Conservation (phyloP, 1,139 yeast genomes). For the Geotrichum macrosporum region DNA sequence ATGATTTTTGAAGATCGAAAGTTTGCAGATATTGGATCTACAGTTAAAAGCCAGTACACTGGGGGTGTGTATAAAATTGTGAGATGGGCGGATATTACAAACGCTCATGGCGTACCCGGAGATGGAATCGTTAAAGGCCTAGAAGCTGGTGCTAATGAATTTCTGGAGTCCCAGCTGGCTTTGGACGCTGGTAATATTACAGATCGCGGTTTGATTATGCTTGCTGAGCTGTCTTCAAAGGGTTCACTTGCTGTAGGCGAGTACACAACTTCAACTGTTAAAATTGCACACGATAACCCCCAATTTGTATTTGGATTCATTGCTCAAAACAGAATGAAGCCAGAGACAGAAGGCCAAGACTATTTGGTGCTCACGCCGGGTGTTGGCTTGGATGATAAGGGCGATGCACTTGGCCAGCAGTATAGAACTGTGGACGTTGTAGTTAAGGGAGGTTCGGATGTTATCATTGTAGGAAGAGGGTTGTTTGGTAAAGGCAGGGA, state of each 20-base stretch:
- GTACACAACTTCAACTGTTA: constrained; percentile 80
- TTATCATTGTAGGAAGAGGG: constrained; percentile 96
- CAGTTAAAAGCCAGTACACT: constrained; percentile 88
- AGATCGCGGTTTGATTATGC: constrained; percentile 78
- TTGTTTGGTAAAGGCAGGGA: constrained; percentile 94
- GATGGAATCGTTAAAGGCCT: constrained; percentile 87
- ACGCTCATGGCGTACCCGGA: constrained; percentile 97
- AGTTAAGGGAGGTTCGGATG: constrained; percentile 75
- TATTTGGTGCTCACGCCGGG: constrained; percentile 98
- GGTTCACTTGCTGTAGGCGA: constrained; percentile 93
- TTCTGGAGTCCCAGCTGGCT: constrained; percentile 43
- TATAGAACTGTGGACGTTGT: constrained; percentile 90
- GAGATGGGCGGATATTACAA: constrained; percentile 93
- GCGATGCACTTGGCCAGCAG: constrained; percentile 96
- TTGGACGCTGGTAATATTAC: constrained; percentile 24
- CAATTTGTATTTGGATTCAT: constrained; percentile 95
- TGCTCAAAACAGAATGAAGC: constrained; percentile 88
- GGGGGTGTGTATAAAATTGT: constrained; percentile 89
- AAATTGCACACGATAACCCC: constrained; percentile 79
- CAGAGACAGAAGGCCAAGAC: constrained; percentile 63
- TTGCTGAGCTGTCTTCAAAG: constrained; percentile 90
- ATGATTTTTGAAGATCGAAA: constrained; percentile 93
- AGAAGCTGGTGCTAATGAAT: constrained; percentile 72
- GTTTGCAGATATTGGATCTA: constrained; percentile 98
- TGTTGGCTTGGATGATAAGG: constrained; percentile 94